A percentile compares a stretch with the other conserved stretches of the same genome.
Conservation (phyloP, 805 yeast genomes). For the Candida coquimbonensis region DNA sequence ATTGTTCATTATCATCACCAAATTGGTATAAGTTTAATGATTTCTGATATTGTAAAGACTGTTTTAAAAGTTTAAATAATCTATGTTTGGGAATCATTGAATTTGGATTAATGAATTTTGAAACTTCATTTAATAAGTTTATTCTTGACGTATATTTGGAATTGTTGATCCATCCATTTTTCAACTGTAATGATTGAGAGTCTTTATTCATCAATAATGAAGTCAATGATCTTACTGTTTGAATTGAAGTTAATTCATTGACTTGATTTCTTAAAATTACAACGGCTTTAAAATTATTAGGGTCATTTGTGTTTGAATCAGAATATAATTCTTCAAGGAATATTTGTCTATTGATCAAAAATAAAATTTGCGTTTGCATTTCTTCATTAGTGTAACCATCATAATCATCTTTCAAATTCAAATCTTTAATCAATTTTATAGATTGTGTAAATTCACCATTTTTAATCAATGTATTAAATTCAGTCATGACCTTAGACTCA, state of each 20-base stretch:
- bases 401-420: conserved; percentile 14
- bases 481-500: conserved; percentile 36
- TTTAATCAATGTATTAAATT: conserved; percentile 31
- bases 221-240: conserved; percentile 23
- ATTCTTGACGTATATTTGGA: conserved; percentile 29
- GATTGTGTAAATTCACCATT: conserved; percentile 38
- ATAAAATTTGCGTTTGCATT: conserved; percentile 17
- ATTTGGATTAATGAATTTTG: conserved; percentile 42
- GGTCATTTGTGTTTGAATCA: conserved; percentile 12
- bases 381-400: conserved; percentile 1
- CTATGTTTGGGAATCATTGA: conserved; percentile 48
- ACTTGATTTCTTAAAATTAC: conserved; percentile 31
- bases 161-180: conserved; percentile 26
- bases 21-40: conserved; percentile 29
- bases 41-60: conserved; percentile 43
- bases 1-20: conserved; percentile 18
- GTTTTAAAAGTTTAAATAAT: conserved; percentile 41
- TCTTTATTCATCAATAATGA: conserved; percentile 23
- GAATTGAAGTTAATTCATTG: conserved; percentile 21
- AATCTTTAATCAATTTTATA: conserved; percentile 22
- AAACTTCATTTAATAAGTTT: conserved; percentile 34
- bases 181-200: conserved; percentile 16
- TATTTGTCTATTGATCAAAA: conserved; percentile 32
- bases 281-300: conserved; percentile 29
- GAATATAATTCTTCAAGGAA: conserved; percentile 35